phyloP scores from a whole-genome alignment of 768 basidiomycete species.

The Suillus hirtellus region DNA sequence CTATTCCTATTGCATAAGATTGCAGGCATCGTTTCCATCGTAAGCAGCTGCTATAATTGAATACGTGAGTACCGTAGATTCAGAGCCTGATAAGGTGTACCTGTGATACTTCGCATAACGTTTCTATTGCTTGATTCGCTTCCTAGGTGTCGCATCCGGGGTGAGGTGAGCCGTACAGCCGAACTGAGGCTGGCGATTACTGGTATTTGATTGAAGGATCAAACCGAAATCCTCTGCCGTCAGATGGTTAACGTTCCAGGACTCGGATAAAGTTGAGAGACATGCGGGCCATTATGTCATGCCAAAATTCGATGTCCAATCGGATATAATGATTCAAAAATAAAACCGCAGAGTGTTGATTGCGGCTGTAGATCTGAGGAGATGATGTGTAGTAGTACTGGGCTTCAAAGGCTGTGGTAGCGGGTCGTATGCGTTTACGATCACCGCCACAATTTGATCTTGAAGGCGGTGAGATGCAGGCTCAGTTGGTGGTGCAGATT shows the following conservation, averaged over 20 bases:
- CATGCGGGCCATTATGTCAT: background rate
- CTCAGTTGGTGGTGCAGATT: background rate
- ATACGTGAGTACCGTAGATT: background rate
- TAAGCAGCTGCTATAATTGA: background rate
- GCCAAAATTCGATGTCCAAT: no score
- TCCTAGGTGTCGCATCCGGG: background rate
- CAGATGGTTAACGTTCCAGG: background rate
- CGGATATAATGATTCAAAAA: background rate
- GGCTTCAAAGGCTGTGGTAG: background rate
- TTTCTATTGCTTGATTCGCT: background rate
- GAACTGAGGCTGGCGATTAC: background rate
- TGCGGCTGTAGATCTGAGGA: background rate
- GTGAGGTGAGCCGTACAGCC: background rate
- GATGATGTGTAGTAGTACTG: background rate
- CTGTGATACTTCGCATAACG: background rate
- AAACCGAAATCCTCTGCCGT: background rate
- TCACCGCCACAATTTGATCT: constrained; percentile 1
- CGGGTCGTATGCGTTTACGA: background rate
- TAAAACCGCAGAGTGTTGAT: background rate
- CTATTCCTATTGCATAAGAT: background rate
- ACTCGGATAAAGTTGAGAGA: background rate
- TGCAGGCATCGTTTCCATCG: no score
- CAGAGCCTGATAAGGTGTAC: background rate
- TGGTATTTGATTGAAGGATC: background rate
- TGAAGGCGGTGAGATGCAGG: background rate